phyloP scores from a whole-genome alignment of 73 alveolate species.

The Effrenium voratum region DNA sequence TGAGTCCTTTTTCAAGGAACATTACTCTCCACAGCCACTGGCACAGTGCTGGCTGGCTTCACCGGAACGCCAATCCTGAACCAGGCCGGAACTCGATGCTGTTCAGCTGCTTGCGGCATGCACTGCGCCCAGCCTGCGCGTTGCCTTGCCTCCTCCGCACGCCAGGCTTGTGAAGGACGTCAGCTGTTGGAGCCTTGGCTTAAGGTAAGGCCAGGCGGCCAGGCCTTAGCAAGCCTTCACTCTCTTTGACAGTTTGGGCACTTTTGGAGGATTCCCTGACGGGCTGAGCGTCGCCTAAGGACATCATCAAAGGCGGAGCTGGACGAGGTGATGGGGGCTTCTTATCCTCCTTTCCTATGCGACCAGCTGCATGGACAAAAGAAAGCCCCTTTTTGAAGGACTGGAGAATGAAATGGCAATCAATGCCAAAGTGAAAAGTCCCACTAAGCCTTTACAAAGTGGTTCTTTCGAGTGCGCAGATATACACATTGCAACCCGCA shows the following conservation, averaged over 20 bases:
- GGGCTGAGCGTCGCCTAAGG: background rate
- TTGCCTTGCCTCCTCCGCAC: background rate
- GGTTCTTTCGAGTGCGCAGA: too few species aligned
- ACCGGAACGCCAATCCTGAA: constrained; percentile 87
- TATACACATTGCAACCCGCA: too few species aligned
- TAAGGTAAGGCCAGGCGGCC: background rate
- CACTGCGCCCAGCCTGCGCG: background rate
- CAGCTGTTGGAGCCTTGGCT: constrained; percentile 55
- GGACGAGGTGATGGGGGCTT: constrained; percentile 71
- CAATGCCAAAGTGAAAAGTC: too few species aligned
- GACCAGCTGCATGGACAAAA: constrained; percentile 56
- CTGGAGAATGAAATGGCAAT: too few species aligned
- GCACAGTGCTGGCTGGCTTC: constrained; percentile 67
- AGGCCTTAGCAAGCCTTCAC: background rate
- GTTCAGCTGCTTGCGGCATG: background rate
- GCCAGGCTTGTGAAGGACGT: constrained; percentile 53
- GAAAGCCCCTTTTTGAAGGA: too few species aligned
- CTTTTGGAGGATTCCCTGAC: too few species aligned
- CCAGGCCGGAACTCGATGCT: background rate
- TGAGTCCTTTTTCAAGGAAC: background rate
- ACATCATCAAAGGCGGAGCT: constrained; percentile 63
- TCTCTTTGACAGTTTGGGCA: background rate
- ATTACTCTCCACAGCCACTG: constrained; percentile 45
- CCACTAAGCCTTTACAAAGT: too few species aligned
- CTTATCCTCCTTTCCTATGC: constrained; percentile 83